A percentile compares a stretch with the other conserved stretches of the same genome.
These are phyloP conservation scores for Ophiocytium majus DNA, from an alignment of 352 stramenopile genomes.

Conservation along the genomic window DNA sequence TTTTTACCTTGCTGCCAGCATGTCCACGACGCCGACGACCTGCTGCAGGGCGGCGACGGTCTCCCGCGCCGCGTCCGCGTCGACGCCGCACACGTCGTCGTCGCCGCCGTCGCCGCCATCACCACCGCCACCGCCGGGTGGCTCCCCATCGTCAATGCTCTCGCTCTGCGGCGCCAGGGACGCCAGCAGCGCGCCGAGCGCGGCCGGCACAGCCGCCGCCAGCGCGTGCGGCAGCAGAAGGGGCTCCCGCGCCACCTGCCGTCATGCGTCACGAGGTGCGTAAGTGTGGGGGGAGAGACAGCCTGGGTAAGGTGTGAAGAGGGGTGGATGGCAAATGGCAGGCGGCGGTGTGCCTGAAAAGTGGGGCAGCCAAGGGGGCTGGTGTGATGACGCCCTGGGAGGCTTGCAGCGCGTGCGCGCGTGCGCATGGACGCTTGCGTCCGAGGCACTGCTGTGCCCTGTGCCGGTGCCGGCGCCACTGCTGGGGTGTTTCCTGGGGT, in stretches of 20 bases:
- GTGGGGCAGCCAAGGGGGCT: too few relatives aligned
- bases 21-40: background rate
- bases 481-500: too few relatives aligned
- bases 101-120: too few relatives aligned
- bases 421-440: background rate
- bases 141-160: too few relatives aligned
- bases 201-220: background rate
- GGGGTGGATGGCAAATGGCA: too few relatives aligned
- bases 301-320: background rate
- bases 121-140: too few relatives aligned
- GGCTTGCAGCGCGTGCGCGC: background rate
- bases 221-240: background rate
- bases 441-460: background rate
- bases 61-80: background rate
- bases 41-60: background rate
- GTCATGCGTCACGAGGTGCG: too few relatives aligned
- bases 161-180: too few relatives aligned
- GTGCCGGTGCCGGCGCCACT: too few relatives aligned
- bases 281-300: background rate
- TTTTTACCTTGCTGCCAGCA: background rate
- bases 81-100: too few relatives aligned
- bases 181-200: background rate
- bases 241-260: background rate
- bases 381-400: background rate
- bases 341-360: too few relatives aligned